Evolutionary conservation across 495 filamentous ascomycete species (phyloP).

Genomic region (Pyronema omphalodes): DNA sequence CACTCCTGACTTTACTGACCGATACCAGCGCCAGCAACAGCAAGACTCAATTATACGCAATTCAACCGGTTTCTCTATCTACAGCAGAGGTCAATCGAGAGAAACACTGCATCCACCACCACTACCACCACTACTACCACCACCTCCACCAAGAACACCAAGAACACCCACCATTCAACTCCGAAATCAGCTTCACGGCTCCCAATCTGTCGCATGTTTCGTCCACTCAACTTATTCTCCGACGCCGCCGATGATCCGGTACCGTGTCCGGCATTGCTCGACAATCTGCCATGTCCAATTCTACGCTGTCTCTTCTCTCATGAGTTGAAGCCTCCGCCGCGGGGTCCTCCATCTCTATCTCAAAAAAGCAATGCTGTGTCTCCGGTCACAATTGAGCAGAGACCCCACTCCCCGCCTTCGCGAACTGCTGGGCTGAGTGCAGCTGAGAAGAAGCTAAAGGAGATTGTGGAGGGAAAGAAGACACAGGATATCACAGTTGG

Average conservation of each 20-base stretch:
- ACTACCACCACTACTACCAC: background rate
- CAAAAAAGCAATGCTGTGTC: background rate
- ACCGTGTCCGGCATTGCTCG: background rate
- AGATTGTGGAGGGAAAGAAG: slow-evolving; percentile 2
- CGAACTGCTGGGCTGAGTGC: background rate
- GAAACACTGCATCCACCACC: too few relatives aligned
- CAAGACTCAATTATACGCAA: too few relatives aligned
- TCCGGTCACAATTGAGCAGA: background rate
- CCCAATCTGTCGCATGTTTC: slow-evolving; percentile 1
- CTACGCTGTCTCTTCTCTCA: slow-evolving; percentile 46
- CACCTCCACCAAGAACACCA: background rate
- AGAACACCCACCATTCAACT: background rate
- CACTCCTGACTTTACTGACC: too few relatives aligned
- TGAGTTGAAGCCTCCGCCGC: slow-evolving; percentile 9
- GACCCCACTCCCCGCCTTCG: background rate
- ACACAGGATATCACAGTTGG: background rate
- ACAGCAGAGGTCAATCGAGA: too few relatives aligned
- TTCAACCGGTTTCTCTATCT: too few relatives aligned
- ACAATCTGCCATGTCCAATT: slow-evolving; percentile 28
- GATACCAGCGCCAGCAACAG: too few relatives aligned
- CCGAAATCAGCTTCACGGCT: background rate
- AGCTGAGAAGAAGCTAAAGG: background rate
- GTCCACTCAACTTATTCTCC: slow-evolving; percentile 1
- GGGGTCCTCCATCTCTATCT: background rate
- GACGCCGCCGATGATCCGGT: background rate